Conservation (phyloP, 108 stramenopile genomes). For the Cyclotella atomus region DNA sequence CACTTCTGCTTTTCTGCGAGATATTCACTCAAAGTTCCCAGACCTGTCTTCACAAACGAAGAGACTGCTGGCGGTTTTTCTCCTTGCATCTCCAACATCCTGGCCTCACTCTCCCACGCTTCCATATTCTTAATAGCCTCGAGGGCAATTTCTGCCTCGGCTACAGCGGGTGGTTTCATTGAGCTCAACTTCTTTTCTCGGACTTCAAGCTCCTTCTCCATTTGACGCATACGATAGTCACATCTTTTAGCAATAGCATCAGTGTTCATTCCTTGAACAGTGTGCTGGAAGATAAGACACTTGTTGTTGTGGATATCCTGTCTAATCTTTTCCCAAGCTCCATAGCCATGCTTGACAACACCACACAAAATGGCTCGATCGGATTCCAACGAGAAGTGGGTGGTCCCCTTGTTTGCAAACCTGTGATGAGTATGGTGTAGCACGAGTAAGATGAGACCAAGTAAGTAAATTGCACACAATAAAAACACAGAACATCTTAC, state of each 20-base stretch:
- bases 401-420: slow-evolving; percentile 91
- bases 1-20: slow-evolving; percentile 65
- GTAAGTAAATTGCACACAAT: no score
- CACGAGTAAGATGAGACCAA: neutral
- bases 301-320: slow-evolving; percentile 73
- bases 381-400: slow-evolving; percentile 85
- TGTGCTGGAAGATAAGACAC: slow-evolving; percentile 81
- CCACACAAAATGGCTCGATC: slow-evolving; percentile 88
- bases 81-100: slow-evolving; percentile 63
- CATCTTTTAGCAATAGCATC: slow-evolving; percentile 83
- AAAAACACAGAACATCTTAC: no score
- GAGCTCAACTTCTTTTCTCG: slow-evolving; percentile 80
- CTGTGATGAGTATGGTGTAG: neutral
- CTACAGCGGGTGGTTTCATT: slow-evolving; percentile 65
- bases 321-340: slow-evolving; percentile 86
- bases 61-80: slow-evolving; percentile 51
- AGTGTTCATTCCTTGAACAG: slow-evolving; percentile 88
- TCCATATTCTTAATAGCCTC: slow-evolving; percentile 80
- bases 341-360: slow-evolving; percentile 86
- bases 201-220: slow-evolving; percentile 88
- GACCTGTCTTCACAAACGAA: slow-evolving; percentile 51
- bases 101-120: slow-evolving; percentile 72
- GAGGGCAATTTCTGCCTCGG: slow-evolving; percentile 78
- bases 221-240: slow-evolving; percentile 90
- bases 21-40: slow-evolving; percentile 57